phyloP scores from a whole-genome alignment of 1,284 basidiomycete species.

The Puccinia novopanici region DNA sequence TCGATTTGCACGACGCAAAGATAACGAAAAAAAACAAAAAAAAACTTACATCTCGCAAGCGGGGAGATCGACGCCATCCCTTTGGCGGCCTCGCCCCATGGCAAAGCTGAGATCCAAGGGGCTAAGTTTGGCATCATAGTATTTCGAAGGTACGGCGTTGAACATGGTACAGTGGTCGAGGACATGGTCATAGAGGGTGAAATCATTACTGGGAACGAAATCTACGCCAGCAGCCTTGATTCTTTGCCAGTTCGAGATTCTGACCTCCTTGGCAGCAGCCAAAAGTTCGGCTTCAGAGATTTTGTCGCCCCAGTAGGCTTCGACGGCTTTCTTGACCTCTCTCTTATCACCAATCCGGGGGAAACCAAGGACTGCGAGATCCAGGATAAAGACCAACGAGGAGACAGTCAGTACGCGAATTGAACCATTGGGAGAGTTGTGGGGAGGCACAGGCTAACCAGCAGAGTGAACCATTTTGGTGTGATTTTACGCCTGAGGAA shows the following conservation, averaged over 20 bases:
- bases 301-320: conserved; percentile 96
- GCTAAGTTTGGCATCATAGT: conserved; percentile 81
- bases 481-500: not conserved
- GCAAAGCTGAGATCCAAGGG: conserved; percentile 71
- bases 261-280: conserved; percentile 82
- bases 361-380: conserved; percentile 76
- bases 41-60: conserved; percentile 84
- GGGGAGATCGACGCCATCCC: conserved; percentile 84
- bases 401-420: not conserved
- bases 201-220: conserved; percentile 92
- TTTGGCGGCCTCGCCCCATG: conserved; percentile 97
- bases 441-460: conserved; percentile 9
- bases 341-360: conserved; percentile 95
- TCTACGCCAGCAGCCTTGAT: conserved; percentile 88
- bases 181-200: conserved; percentile 98
- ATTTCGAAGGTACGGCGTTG: conserved; percentile 95
- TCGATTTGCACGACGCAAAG: not conserved
- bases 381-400: not conserved
- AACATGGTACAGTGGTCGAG: conserved; percentile 96
- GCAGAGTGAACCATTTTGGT: conserved; percentile 47
- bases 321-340: conserved; percentile 98
- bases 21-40: not conserved
- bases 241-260: conserved; percentile 84
- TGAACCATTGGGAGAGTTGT: conserved; percentile 1
- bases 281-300: conserved; percentile 83